A percentile compares a stretch with the other conserved stretches of the same genome.
phyloP scores from a whole-genome alignment of 2,329 filamentous ascomycete genomes.

The Cytospora mali region DNA sequence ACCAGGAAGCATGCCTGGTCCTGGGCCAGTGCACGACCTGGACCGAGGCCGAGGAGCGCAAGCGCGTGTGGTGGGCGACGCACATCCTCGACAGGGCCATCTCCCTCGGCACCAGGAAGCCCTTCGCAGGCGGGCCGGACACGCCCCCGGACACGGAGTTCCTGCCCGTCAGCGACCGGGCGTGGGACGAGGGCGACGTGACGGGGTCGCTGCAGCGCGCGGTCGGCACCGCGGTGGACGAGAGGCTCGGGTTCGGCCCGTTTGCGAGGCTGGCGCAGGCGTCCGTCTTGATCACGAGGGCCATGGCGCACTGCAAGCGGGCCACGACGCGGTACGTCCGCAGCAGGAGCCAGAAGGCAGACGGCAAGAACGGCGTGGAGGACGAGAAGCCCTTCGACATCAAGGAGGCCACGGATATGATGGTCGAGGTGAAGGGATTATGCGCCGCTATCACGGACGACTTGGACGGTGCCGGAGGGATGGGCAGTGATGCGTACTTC shows the following conservation, averaged over 20 bases:
- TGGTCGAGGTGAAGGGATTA: constrained; percentile 28
- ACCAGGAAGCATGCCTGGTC: constrained; percentile 40
- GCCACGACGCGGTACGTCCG: constrained; percentile 21
- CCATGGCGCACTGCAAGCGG: constrained; percentile 37
- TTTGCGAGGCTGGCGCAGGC: constrained; percentile 54
- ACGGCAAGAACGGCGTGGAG: not conserved
- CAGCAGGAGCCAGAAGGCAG: constrained; percentile 31
- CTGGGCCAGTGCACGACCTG: constrained; percentile 45
- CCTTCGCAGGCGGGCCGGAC: constrained; percentile 29
- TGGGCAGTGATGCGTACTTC: constrained; percentile 20
- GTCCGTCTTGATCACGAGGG: constrained; percentile 39
- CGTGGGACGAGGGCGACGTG: constrained; percentile 46
- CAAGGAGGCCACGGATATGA: constrained; percentile 29
- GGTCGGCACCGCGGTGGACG: constrained; percentile 46
- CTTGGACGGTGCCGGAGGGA: constrained; percentile 15
- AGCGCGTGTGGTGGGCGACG: constrained; percentile 52
- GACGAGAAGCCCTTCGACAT: constrained; percentile 28
- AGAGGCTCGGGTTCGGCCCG: constrained; percentile 43
- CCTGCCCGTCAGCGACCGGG: constrained; percentile 43
- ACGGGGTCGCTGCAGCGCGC: constrained; percentile 34
- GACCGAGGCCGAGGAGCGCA: constrained; percentile 51
- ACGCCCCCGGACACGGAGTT: constrained; percentile 31
- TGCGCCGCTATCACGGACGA: constrained; percentile 25
- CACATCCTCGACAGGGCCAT: constrained; percentile 47
- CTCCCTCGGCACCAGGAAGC: constrained; percentile 35